Conservation (phyloP, 805 yeast species). For the Teunomyces atbi region DNA sequence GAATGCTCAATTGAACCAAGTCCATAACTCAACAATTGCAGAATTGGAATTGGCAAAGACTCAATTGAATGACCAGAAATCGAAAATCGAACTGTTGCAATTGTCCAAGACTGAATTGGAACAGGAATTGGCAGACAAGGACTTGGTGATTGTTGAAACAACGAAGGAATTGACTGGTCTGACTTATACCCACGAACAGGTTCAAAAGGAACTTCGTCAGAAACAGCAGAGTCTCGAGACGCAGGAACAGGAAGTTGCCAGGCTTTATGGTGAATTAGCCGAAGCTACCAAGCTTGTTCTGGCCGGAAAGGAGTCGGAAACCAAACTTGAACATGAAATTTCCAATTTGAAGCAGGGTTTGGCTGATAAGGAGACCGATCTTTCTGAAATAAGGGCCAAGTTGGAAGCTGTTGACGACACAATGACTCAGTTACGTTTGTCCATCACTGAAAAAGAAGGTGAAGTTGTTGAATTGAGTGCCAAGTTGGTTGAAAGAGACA, state of each 20-base stretch:
- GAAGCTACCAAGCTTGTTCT: not conserved
- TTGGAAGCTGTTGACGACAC: not conserved
- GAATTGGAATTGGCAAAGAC: constrained; percentile 9
- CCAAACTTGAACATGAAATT: not conserved
- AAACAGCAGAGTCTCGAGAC: not conserved
- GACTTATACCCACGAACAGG: not conserved
- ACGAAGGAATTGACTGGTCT: constrained; percentile 7
- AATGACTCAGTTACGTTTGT: not conserved
- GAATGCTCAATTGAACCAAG: constrained; percentile 8
- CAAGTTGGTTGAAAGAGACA: not conserved
- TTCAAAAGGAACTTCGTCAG: not conserved
- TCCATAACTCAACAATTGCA: constrained; percentile 2
- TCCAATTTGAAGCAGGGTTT: constrained; percentile 7
- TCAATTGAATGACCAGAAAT: constrained; percentile 5
- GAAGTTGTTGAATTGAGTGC: not conserved
- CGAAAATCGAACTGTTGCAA: constrained; percentile 7
- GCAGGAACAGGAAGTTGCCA: not conserved
- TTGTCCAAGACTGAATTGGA: constrained; percentile 4
- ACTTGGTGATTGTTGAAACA: constrained; percentile 8
- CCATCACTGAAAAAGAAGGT: not conserved
- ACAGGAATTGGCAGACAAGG: constrained; percentile 9
- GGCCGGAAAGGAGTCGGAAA: not conserved
- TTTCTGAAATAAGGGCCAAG: constrained; percentile 1
- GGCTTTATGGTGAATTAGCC: not conserved
- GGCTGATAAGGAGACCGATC: constrained; percentile 2